A percentile compares a stretch with the other conserved stretches of the same genome.
Conservation (phyloP, 108 stramenopile genomes). For the Conticribra guillardii region DNA sequence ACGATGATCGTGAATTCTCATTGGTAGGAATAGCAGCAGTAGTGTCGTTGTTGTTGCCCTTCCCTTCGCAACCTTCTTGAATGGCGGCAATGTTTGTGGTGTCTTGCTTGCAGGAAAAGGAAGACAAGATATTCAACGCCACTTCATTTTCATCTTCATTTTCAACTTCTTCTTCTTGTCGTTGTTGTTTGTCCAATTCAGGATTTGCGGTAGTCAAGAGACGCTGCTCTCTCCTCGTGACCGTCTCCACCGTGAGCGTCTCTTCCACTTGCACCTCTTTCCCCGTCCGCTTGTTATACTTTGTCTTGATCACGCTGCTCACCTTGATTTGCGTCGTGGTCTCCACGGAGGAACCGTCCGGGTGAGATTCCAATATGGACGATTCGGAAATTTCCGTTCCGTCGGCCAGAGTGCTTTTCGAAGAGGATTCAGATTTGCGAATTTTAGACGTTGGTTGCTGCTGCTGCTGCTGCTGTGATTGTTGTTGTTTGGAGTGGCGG, state of each 20-base stretch:
- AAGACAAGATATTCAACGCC: too few species aligned
- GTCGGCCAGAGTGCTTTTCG: neutral
- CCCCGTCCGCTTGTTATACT: neutral
- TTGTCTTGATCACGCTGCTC: neutral
- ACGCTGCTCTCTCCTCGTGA: neutral
- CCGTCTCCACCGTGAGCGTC: neutral
- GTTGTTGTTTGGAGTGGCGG: neutral
- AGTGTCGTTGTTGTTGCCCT: too few species aligned
- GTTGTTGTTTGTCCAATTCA: too few species aligned
- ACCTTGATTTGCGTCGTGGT: neutral
- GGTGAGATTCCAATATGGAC: neutral
- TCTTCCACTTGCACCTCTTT: neutral
- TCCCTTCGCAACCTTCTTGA: too few species aligned
- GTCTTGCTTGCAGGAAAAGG: too few species aligned
- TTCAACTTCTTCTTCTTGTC: neutral
- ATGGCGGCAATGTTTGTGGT: too few species aligned
- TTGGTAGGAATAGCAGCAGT: too few species aligned
- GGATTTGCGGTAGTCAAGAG: too few species aligned
- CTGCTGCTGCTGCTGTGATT: neutral
- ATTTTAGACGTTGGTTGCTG: neutral
- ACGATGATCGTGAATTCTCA: too few species aligned
- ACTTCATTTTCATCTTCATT: too few species aligned
- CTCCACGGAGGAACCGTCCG: neutral
- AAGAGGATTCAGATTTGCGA: neutral
- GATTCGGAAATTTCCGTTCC: neutral